A percentile compares a stretch with the other conserved stretches of the same genome.
These are phyloP conservation scores for Cordyceps pruinosa DNA, from an alignment of 2,329 filamentous ascomycete species.

Conservation along the genomic window DNA sequence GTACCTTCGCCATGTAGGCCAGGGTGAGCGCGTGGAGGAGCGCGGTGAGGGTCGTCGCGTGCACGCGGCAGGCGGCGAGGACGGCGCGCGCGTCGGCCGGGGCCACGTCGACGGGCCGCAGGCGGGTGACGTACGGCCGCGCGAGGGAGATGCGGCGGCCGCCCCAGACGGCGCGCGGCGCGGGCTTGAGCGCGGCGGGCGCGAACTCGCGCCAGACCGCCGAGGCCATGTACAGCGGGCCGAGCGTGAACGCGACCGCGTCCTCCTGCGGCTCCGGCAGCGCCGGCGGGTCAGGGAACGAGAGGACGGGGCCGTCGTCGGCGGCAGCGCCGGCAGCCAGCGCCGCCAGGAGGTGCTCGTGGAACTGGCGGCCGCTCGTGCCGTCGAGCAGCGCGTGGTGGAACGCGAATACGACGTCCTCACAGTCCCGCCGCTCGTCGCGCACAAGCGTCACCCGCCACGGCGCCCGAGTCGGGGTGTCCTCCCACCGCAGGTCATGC, in stretches of 20 bases:
- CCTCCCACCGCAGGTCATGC: constrained; percentile 35
- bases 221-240: constrained; percentile 33
- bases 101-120: constrained; percentile 32
- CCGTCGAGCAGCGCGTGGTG: constrained; percentile 51
- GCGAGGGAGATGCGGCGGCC: constrained; percentile 29
- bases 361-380: constrained; percentile 40
- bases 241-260: constrained; percentile 33
- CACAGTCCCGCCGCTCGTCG: constrained; percentile 15
- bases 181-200: constrained; percentile 31
- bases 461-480: constrained; percentile 33
- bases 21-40: constrained; percentile 41
- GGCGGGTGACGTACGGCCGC: constrained; percentile 28
- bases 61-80: constrained; percentile 32
- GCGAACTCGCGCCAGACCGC: constrained; percentile 34
- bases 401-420: constrained; percentile 41
- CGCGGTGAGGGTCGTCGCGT: constrained; percentile 40
- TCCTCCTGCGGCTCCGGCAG: constrained; percentile 36
- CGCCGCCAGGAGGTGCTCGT: constrained; percentile 37
- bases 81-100: constrained; percentile 24
- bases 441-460: constrained; percentile 41
- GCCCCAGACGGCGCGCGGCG: constrained; percentile 28
- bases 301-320: constrained; percentile 19
- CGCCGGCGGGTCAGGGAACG: constrained; percentile 23
- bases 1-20: constrained; percentile 31
- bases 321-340: constrained; percentile 25